Evolutionary conservation across 2,329 filamentous ascomycete genomes (phyloP).

Genomic region (Biscogniauxia sp.): DNA sequence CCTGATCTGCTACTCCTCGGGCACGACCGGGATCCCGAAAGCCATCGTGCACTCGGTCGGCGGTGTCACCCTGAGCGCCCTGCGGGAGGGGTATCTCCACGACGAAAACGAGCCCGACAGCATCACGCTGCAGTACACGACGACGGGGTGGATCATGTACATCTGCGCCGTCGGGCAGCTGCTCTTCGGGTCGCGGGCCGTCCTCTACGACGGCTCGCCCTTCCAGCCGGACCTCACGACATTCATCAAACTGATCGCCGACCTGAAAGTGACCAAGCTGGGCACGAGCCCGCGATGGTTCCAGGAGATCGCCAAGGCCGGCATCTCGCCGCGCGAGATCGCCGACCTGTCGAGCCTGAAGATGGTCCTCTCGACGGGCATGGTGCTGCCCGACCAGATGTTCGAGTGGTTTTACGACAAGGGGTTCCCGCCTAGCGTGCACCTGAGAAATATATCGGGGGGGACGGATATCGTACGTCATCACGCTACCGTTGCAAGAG

Average conservation of each 20-base stretch:
- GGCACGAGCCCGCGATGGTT: conserved; percentile 77
- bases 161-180: conserved; percentile 59
- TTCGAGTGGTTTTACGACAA: conserved; percentile 78
- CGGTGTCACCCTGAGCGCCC: conserved; percentile 53
- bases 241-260: conserved; percentile 60
- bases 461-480: conserved; percentile 69
- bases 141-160: conserved; percentile 90
- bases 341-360: conserved; percentile 61
- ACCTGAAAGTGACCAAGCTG: conserved; percentile 67
- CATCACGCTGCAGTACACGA: conserved; percentile 56
- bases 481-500: neutral
- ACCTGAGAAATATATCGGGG: conserved; percentile 72
- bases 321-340: conserved; percentile 59
- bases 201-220: conserved; percentile 83
- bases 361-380: conserved; percentile 70
- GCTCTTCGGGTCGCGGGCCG: conserved; percentile 55
- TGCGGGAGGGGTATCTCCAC: conserved; percentile 59
- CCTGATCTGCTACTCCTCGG: conserved; percentile 74
- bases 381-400: conserved; percentile 74
- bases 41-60: conserved; percentile 80
- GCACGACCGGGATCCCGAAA: conserved; percentile 81
- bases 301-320: conserved; percentile 65
- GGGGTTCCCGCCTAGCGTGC: conserved; percentile 65
- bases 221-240: conserved; percentile 67
- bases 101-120: conserved; percentile 39